Percentiles rank a stretch among this genome's conserved stretches.
These are phyloP conservation scores for Phytopythium ostracodes DNA, from an alignment of 352 stramenopile genomes.

Conservation along the genomic window DNA sequence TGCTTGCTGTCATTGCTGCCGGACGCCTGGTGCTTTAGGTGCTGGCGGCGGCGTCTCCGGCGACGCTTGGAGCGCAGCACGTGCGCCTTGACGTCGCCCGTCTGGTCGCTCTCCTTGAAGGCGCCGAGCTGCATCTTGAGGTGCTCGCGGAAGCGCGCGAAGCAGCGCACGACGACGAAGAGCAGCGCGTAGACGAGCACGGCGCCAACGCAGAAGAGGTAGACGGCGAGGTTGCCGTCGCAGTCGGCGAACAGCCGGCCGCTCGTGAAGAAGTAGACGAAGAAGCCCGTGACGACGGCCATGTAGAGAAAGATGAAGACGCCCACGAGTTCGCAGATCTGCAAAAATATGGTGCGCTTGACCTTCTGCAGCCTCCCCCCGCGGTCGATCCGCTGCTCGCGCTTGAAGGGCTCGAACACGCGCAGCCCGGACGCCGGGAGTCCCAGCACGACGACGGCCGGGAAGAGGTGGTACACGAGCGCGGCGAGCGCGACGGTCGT, in stretches of 20 bases:
- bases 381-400: slow-evolving; percentile 58
- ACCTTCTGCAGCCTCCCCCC: slow-evolving; percentile 65
- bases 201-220: slow-evolving; percentile 40
- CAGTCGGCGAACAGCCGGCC: slow-evolving; percentile 54
- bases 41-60: slow-evolving; percentile 31
- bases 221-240: slow-evolving; percentile 33
- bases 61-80: slow-evolving; percentile 55
- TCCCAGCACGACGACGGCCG: slow-evolving; percentile 52
- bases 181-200: slow-evolving; percentile 56
- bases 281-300: slow-evolving; percentile 36
- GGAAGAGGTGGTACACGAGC: slow-evolving; percentile 70
- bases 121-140: slow-evolving; percentile 83
- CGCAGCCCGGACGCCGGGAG: slow-evolving; percentile 58
- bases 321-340: slow-evolving; percentile 69
- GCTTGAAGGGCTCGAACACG: slow-evolving; percentile 68
- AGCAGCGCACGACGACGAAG: slow-evolving; percentile 64
- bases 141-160: slow-evolving; percentile 76
- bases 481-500: slow-evolving; percentile 51
- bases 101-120: slow-evolving; percentile 81
- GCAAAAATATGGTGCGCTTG: slow-evolving; percentile 72
- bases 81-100: slow-evolving; percentile 68
- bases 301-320: slow-evolving; percentile 55
- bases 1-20: neutral
- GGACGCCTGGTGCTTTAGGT: slow-evolving; percentile 19
- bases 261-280: slow-evolving; percentile 56